These are phyloP conservation scores for Chlorella variabilis DNA, from an alignment of 163 green algal genomes.

Conservation along the genomic window DNA sequence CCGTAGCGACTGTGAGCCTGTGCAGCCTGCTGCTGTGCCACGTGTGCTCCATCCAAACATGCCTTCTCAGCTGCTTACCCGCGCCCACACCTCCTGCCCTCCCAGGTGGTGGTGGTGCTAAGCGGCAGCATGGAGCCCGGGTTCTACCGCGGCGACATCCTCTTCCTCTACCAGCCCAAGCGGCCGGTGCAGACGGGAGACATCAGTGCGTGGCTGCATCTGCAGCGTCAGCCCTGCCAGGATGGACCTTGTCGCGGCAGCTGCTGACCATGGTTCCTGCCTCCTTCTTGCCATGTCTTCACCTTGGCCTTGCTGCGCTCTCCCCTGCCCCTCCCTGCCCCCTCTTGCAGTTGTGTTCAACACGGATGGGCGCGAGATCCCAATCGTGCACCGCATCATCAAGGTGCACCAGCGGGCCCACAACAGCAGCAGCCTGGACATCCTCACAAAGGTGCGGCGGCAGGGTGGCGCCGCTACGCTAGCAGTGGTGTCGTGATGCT, in stretches of 20 bases:
- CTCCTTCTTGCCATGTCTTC: neutral
- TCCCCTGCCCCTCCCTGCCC: neutral
- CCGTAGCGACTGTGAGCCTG: neutral
- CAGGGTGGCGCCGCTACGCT: neutral
- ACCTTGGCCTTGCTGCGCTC: neutral
- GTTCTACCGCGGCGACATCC: constrained; percentile 96
- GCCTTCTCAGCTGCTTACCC: neutral
- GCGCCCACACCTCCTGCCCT: neutral
- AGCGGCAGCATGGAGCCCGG: constrained; percentile 98
- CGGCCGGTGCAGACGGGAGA: neutral
- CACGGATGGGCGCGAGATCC: constrained; percentile 91
- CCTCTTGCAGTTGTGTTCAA: constrained; percentile 95
- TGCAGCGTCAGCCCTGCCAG: neutral
- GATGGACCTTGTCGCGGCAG: no score
- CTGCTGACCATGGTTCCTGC: neutral
- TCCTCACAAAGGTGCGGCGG: constrained; percentile 93
- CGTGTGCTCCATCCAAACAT: no score
- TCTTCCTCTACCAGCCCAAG: constrained; percentile 91
- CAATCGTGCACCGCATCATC: constrained; percentile 97
- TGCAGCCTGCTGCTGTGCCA: neutral
- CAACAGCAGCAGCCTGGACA: constrained; percentile 38
- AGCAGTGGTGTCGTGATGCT: neutral
- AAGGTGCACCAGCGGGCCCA: constrained; percentile 55
- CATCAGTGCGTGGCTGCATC: constrained; percentile 14
- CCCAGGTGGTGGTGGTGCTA: constrained; percentile 96